Conservation (phyloP, 1,284 basidiomycete species). For the Rhodofomes roseus region DNA sequence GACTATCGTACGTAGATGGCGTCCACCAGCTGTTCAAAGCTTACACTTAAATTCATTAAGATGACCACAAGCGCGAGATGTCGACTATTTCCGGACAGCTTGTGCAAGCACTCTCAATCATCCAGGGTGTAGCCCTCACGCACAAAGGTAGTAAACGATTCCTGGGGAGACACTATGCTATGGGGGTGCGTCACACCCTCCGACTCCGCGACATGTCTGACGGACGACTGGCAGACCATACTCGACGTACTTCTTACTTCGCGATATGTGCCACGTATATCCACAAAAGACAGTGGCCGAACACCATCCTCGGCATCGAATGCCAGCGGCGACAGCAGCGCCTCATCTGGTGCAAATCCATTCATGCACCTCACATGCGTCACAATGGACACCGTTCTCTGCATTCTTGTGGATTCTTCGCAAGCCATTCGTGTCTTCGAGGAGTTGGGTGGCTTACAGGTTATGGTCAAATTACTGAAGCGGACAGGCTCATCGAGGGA, state of each 20-base stretch:
- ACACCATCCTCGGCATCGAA: conserved; percentile 14
- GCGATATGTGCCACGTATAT: conserved; percentile 44
- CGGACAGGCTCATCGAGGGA: conserved; percentile 77
- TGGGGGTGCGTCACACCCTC: conserved; percentile 55
- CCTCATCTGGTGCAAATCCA: conserved; percentile 21
- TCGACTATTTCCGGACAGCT: conserved; percentile 45
- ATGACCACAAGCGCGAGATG: conserved; percentile 41
- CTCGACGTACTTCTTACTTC: conserved; percentile 67
- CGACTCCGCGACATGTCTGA: background rate
- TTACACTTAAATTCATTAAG: conserved; percentile 20
- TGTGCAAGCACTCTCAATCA: conserved; percentile 55
- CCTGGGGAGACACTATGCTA: conserved; percentile 61
- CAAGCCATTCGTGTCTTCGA: conserved; percentile 74
- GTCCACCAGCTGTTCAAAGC: background rate
- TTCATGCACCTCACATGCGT: conserved; percentile 45
- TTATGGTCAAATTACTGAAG: conserved; percentile 80
- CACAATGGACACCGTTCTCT: conserved; percentile 78
- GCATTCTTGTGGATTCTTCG: conserved; percentile 80
- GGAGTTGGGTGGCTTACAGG: conserved; percentile 68
- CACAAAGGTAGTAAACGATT: conserved; percentile 67
- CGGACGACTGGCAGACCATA: conserved; percentile 47
- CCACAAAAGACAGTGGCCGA: conserved; percentile 11
- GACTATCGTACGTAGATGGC: conserved; percentile 20
- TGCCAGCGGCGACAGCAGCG: conserved; percentile 12
- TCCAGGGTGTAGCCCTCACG: conserved; percentile 79